A percentile compares a stretch with the other conserved stretches of the same genome.
Conservation (phyloP, 768 basidiomycete species). For the Strobilomyces confusus region DNA sequence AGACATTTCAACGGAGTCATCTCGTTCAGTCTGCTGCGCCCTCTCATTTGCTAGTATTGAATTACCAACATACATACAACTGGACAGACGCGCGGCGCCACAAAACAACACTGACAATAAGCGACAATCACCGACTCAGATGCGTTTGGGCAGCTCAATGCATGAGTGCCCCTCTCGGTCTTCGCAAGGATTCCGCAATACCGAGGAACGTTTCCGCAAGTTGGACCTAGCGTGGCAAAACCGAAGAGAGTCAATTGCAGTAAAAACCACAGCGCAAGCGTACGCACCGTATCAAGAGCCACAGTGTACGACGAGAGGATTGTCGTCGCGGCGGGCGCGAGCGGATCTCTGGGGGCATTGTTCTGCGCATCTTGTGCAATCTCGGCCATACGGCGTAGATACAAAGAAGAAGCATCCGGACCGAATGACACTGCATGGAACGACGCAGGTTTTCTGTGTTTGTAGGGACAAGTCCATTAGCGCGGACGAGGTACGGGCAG, state of each 20-base stretch:
- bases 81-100: neutral
- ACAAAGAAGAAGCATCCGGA: constrained; percentile 15
- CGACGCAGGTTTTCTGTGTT: constrained; percentile 47
- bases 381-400: constrained; percentile 47
- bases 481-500: neutral
- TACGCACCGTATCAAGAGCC: constrained; percentile 47
- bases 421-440: constrained; percentile 62
- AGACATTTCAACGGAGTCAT: too few species aligned
- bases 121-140: neutral
- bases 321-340: constrained; percentile 28
- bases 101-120: neutral
- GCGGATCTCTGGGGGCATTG: constrained; percentile 38
- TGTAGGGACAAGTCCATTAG: neutral
- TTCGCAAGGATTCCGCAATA: constrained; percentile 54
- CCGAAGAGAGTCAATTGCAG: neutral
- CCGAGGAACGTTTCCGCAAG: constrained; percentile 56
- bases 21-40: too few species aligned
- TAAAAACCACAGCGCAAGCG: too few species aligned
- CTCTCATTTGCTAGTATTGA: too few species aligned
- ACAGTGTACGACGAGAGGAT: constrained; percentile 45
- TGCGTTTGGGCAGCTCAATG: constrained; percentile 10
- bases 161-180: constrained; percentile 49
- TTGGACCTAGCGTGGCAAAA: constrained; percentile 37
- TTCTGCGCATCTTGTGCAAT: constrained; percentile 49
- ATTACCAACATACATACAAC: too few species aligned